Evolutionary conservation across 495 filamentous ascomycete genomes (phyloP).

Genomic region (Aspergillus wentii): DNA sequence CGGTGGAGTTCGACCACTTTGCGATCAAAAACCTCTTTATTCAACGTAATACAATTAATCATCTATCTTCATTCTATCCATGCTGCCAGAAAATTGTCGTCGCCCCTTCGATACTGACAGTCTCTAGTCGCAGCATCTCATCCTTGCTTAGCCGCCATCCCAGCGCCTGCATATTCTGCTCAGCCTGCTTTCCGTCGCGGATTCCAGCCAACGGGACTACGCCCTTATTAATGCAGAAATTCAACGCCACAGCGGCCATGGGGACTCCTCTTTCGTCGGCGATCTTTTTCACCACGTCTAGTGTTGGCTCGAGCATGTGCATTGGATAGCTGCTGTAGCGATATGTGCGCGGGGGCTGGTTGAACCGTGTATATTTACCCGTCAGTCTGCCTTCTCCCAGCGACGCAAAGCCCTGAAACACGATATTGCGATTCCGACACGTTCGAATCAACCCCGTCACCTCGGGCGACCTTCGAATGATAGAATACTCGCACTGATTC

Average conservation of each 20-base stretch:
- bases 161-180: constrained; percentile 20
- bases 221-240: constrained; percentile 34
- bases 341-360: constrained; percentile 12
- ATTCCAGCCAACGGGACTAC: constrained; percentile 17
- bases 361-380: constrained; percentile 18
- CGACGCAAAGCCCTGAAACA: constrained; percentile 23
- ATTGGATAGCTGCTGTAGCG: constrained; percentile 26
- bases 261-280: constrained; percentile 18
- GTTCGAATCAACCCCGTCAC: constrained; percentile 18
- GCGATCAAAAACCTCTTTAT: no score
- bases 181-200: constrained; percentile 16
- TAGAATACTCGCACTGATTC: constrained; percentile 22
- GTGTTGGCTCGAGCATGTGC: constrained; percentile 19
- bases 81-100: constrained; percentile 18
- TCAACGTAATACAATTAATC: no score
- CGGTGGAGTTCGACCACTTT: no score
- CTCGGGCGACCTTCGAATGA: constrained; percentile 19
- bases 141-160: constrained; percentile 21
- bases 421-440: constrained; percentile 17
- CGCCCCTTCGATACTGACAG: constrained; percentile 16
- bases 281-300: constrained; percentile 21
- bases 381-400: constrained; percentile 16
- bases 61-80: no score
- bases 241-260: constrained; percentile 33
- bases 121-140: constrained; percentile 20